Evolutionary conservation across 179 eudicot genomes (phyloP).

Genomic region (Carnegiea gigantea): DNA sequence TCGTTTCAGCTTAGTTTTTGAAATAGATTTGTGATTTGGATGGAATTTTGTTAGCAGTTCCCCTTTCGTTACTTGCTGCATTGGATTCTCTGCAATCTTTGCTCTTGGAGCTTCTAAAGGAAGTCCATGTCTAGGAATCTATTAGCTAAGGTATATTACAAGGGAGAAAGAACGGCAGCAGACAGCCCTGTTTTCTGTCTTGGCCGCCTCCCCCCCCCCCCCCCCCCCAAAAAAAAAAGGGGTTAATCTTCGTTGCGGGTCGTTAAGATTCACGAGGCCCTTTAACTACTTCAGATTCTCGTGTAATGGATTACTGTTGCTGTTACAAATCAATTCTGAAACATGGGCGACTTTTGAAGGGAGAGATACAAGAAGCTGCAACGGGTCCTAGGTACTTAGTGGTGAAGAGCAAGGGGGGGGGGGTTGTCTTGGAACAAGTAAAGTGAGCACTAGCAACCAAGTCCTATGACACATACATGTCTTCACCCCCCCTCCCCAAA

Average conservation of each 20-base stretch:
- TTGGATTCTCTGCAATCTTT: background rate
- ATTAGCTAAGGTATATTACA: background rate
- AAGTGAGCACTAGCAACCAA: background rate
- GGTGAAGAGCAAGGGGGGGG: no score
- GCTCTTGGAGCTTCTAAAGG: background rate
- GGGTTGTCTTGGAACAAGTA: background rate
- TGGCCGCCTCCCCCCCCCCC: background rate
- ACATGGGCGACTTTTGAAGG: background rate
- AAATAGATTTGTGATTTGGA: background rate
- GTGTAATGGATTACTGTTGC: background rate
- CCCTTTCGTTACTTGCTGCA: background rate
- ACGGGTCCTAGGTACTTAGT: background rate
- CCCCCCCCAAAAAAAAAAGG: background rate
- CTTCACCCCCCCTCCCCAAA: no score
- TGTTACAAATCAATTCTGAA: background rate
- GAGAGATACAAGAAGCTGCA: background rate
- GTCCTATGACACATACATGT: background rate
- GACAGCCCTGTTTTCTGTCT: background rate
- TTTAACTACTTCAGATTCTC: background rate
- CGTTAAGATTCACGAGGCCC: background rate
- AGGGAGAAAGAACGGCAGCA: background rate
- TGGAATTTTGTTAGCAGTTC: background rate
- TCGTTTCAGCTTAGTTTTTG: constrained; percentile 2
- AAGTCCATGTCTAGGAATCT: background rate
- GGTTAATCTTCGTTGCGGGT: background rate